Evolutionary conservation across 2,329 filamentous ascomycete genomes (phyloP), one percentile per base, ranked within the genome.

Genomic region (Aurifilum marmelostoma): DNA sequence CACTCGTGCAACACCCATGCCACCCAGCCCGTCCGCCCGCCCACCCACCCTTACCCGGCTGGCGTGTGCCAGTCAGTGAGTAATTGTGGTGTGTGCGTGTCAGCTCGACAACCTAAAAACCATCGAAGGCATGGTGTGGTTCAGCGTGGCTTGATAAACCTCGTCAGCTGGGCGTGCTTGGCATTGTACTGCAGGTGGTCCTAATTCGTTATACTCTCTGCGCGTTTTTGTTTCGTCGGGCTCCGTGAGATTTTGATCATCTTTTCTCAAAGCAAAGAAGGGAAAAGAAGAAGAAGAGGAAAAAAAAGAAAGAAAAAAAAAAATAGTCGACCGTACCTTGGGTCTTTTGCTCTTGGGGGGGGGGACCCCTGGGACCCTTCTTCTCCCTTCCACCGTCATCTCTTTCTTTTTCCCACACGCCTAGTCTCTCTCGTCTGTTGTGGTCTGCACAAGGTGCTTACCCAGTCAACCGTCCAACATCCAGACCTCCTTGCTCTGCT

Each of bases 61-160:
- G 41, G 41, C 41, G 41, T 47, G 41, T 18, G 34, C 9, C 16
- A 21, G 16, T 47, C 2, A 47, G 21, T 47, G 18, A n/a, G 43
- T 47, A 34, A 34, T 34, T 43, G 41, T 21, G 41, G 41, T 47
- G 18, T 21, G 18, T n/a, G 43, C n/a, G 43, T 47, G 56, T 59
- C 32, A 34, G 56, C 56, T 18, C 56, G 21, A 18, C 43, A 37
- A 62, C 37, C 59, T 24, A n/a, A 58, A 58, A 24, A 39, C 58
- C n/a, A 60, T 21, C 12, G 24, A 62, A 8, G 24, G 43, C 9
- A 62, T 43, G 59, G 59, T 18, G 59, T 39, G 59, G n/a, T 62
- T 43, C 37, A 62, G 59, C 59, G 34, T 62, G 59, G 59, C 59
- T 41, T 62, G 59, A 43, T 39, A 43, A n/a, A 18, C 37, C 37